Conservation (phyloP, 2,329 filamentous ascomycete species). For the Ascochyta koolunga region DNA sequence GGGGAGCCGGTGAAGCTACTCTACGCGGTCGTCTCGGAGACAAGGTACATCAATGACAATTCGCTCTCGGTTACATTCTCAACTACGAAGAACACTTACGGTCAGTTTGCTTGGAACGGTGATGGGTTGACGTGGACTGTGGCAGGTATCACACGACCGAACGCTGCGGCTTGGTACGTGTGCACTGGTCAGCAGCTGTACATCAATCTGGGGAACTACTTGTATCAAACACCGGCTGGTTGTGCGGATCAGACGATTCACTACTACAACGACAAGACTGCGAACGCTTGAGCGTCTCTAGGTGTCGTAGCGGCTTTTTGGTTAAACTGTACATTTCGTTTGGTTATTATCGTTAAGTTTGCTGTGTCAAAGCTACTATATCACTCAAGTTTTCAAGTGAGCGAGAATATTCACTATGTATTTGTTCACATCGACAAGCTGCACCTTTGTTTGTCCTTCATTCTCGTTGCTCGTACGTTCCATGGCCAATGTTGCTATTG, state of each 20-base stretch:
- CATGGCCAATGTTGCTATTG: no score
- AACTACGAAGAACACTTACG: conserved; percentile 59
- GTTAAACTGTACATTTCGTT: no score
- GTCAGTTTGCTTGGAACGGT: conserved; percentile 63
- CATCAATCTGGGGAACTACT: conserved; percentile 65
- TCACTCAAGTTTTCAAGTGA: no score
- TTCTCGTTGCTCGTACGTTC: no score
- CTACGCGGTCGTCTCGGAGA: conserved; percentile 40
- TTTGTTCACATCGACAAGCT: no score
- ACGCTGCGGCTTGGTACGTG: conserved; percentile 65
- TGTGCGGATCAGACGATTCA: conserved; percentile 64
- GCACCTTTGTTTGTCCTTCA: no score
- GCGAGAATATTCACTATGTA: no score
- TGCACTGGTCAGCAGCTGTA: conserved; percentile 60
- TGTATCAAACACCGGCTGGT: conserved; percentile 62
- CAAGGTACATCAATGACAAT: conserved; percentile 40
- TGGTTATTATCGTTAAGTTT: no score
- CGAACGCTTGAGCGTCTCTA: conserved; percentile 27
- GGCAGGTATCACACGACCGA: conserved; percentile 58
- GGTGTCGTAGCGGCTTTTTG: no score
- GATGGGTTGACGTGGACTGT: conserved; percentile 63
- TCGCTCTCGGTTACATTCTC: conserved; percentile 60
- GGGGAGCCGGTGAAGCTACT: conserved; percentile 53
- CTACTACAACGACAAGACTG: conserved; percentile 47
- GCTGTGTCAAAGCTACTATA: no score